A percentile compares a stretch with the other conserved stretches of the same genome.
Conservation (phyloP, 345 rosid species). For the Bretschneidera sinensis region DNA sequence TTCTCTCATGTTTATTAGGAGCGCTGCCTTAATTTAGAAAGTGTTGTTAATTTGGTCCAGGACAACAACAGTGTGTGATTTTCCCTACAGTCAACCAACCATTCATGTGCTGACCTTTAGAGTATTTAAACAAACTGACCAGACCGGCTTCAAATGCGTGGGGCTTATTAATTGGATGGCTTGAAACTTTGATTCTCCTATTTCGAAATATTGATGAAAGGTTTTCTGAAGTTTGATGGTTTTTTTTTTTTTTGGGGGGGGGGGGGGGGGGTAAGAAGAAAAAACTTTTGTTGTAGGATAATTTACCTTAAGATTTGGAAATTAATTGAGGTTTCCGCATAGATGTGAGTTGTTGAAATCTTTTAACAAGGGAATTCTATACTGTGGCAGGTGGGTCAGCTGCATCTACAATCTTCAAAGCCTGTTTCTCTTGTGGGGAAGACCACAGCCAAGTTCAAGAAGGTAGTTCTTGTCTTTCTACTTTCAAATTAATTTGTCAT, state of each 20-base stretch:
- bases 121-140: no score
- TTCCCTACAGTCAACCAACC: not conserved
- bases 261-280: no score
- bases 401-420: constrained; percentile 51
- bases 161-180: no score
- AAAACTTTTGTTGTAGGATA: not conserved
- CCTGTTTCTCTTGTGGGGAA: constrained; percentile 87
- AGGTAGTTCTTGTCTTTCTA: constrained; percentile 32
- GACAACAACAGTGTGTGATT: not conserved
- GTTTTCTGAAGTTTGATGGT: not conserved
- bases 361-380: constrained; percentile 2
- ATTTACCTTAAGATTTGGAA: not conserved
- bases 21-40: not conserved
- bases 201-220: not conserved
- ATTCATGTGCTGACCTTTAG: no score
- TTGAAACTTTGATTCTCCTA: not conserved
- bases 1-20: not conserved
- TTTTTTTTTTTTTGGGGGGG: no score
- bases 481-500: not conserved
- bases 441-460: constrained; percentile 65
- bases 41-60: not conserved
- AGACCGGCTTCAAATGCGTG: no score
- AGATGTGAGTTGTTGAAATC: constrained; percentile 1
- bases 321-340: constrained; percentile 8
- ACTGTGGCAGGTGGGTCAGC: constrained; percentile 45